Evolutionary conservation across 164 flowering plant species (phyloP).

Genomic region (Platanus orientalis): DNA sequence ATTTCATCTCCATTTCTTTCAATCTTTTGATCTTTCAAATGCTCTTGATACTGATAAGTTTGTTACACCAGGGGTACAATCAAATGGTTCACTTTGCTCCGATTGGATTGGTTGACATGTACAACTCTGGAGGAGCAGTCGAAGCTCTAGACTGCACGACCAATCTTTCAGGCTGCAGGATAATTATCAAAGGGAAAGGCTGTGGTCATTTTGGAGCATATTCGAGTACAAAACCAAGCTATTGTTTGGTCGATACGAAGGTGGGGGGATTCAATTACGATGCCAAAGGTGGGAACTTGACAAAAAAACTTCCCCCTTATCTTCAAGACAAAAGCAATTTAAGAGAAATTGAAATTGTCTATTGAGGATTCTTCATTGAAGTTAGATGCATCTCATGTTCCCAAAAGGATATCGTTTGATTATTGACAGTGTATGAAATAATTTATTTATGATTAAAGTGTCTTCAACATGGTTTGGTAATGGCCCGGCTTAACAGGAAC

Average conservation of each 20-base stretch:
- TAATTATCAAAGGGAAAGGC: conserved; percentile 42
- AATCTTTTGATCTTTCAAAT: neutral
- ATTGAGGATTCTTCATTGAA: conserved; percentile 4
- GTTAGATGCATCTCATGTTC: too few species aligned
- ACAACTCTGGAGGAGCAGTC: conserved; percentile 70
- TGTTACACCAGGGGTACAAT: conserved; percentile 39
- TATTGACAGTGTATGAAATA: too few species aligned
- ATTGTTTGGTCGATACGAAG: conserved; percentile 36
- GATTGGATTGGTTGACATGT: conserved; percentile 69
- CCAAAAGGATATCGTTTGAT: too few species aligned
- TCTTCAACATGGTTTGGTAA: too few species aligned
- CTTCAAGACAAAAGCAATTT: conserved; percentile 30
- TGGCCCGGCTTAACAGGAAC: too few species aligned
- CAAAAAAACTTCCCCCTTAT: conserved; percentile 23
- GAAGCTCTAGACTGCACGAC: conserved; percentile 30
- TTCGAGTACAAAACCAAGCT: conserved; percentile 44
- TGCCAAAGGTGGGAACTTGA: conserved; percentile 35
- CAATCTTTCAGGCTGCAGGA: conserved; percentile 19
- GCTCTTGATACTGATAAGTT: neutral
- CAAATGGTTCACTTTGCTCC: conserved; percentile 52
- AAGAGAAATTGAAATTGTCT: conserved; percentile 41
- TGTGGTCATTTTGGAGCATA: conserved; percentile 63
- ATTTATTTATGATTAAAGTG: too few species aligned
- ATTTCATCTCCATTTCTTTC: neutral
- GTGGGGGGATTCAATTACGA: conserved; percentile 40